Base-by-base conservation (phyloP, 768 basidiomycete species). In the Trametes maxima region DNA sequence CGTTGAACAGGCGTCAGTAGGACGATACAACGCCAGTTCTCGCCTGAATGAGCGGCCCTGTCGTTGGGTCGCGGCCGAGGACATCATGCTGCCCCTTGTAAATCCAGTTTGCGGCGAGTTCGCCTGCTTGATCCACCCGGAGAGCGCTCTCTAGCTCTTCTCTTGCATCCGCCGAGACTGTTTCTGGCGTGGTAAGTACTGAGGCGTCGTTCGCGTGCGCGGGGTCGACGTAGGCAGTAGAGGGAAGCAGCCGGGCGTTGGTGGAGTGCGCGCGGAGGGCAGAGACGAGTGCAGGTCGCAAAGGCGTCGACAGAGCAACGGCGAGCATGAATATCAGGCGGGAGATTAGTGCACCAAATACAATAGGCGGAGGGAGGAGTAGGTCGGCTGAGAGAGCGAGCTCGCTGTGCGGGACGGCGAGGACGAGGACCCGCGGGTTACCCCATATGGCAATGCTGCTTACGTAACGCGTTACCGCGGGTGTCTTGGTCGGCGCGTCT, bases 81-180 rank as follows among this genome's bases (percentile, higher is more conserved):
- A 95, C 80, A 55, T 82, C 85, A 69, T 89, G 77, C 72, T 98
- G 96, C 5, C 96, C 95, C 68, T 81, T 79, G 76, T 98, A 98
- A 54, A 98, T 98, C 79, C 88, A 95, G 76, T 97, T 98, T 19
- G 95, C 95, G 0, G 95, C 95, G 42, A 96, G 80, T 74, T 98
- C 95, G 10, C 95, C 95, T 1, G 95, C 95, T 67, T 97, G 95
- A 76, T 98, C 95, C 21, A 98, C 92, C 13, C 95, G 84, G 49
- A 98, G 77, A 2, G 90, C 92, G 57, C 75, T 79, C 63, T 90
- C 85, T 54, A 94, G 74, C 11, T 72, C 71, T 17, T 76, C 61
- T 40, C 82, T 78, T 67, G 90, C 84, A 25, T 74, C 67, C 14
- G 71, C 64, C 1, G 84, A 76, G 44, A 93, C 73, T 67, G 79